Evolutionary conservation across 768 basidiomycete species (phyloP).

Genomic region (Suillus discolor): DNA sequence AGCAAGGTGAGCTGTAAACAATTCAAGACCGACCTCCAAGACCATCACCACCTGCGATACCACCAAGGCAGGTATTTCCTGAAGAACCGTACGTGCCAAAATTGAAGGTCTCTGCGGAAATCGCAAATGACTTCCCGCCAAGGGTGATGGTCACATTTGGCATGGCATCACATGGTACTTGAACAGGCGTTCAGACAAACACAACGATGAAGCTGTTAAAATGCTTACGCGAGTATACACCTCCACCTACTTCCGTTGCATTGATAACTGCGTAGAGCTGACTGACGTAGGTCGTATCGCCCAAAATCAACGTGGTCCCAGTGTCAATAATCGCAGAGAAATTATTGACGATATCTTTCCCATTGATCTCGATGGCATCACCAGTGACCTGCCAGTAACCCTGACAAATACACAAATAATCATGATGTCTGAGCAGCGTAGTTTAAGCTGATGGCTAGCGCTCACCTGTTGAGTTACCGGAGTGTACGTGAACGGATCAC

Average conservation of each 20-base stretch:
- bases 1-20: neutral
- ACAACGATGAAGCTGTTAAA: neutral
- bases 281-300: constrained; percentile 38
- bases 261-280: constrained; percentile 34
- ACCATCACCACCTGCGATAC: constrained; percentile 15
- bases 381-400: constrained; percentile 25
- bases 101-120: constrained; percentile 37
- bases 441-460: neutral
- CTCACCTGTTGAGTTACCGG: constrained; percentile 35
- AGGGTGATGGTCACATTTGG: constrained; percentile 37
- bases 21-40: constrained; percentile 23
- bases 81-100: constrained; percentile 31
- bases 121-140: constrained; percentile 31
- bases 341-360: constrained; percentile 7
- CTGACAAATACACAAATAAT: constrained; percentile 11
- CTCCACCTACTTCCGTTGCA: constrained; percentile 31
- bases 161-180: constrained; percentile 29
- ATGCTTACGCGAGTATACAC: constrained; percentile 38
- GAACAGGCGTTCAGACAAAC: constrained; percentile 3
- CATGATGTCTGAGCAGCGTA: constrained; percentile 1
- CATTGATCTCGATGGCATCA: constrained; percentile 27
- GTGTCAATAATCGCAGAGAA: constrained; percentile 48
- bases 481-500: constrained; percentile 39
- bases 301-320: constrained; percentile 47
- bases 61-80: constrained; percentile 21